These are phyloP conservation scores for grape (Vitis vinifera) DNA, from an alignment of 164 flowering plant genomes.

Conservation along the genomic window DNA sequence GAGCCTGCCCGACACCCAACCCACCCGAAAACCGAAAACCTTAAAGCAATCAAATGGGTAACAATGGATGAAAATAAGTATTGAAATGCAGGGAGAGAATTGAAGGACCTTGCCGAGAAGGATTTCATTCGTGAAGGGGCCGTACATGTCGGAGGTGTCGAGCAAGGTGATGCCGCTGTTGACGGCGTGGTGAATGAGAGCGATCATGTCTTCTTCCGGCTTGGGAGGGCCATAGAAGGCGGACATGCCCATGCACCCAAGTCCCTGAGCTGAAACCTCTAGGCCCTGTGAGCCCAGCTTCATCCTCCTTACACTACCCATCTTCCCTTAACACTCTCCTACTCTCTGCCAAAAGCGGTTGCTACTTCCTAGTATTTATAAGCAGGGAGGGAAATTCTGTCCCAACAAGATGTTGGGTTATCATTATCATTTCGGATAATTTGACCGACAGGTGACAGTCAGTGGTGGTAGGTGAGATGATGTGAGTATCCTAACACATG, in stretches of 20 bases:
- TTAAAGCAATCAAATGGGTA: background rate
- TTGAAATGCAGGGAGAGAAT: background rate
- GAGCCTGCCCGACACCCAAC: conserved; percentile 15
- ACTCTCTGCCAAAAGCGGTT: too few species aligned
- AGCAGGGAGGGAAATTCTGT: too few species aligned
- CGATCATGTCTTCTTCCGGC: conserved; percentile 32
- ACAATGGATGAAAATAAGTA: background rate
- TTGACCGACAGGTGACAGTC: too few species aligned
- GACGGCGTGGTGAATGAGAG: conserved; percentile 38
- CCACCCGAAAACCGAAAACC: background rate
- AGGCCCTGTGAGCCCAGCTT: conserved; percentile 39
- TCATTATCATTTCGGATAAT: too few species aligned
- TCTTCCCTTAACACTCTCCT: too few species aligned
- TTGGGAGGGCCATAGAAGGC: conserved; percentile 33
- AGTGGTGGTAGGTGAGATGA: too few species aligned
- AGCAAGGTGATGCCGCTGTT: conserved; percentile 35
- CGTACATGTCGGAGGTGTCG: conserved; percentile 43
- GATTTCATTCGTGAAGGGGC: conserved; percentile 37
- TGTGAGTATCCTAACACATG: too few species aligned
- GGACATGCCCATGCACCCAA: conserved; percentile 47
- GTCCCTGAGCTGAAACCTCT: conserved; percentile 37
- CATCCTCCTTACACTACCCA: conserved; percentile 14
- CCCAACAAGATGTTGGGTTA: too few species aligned
- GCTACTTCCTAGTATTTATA: too few species aligned
- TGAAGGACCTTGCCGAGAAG: conserved; percentile 28